These are phyloP conservation scores for Dioszegia aurantiaca DNA, from an alignment of 768 basidiomycete species.

Conservation along the genomic window DNA sequence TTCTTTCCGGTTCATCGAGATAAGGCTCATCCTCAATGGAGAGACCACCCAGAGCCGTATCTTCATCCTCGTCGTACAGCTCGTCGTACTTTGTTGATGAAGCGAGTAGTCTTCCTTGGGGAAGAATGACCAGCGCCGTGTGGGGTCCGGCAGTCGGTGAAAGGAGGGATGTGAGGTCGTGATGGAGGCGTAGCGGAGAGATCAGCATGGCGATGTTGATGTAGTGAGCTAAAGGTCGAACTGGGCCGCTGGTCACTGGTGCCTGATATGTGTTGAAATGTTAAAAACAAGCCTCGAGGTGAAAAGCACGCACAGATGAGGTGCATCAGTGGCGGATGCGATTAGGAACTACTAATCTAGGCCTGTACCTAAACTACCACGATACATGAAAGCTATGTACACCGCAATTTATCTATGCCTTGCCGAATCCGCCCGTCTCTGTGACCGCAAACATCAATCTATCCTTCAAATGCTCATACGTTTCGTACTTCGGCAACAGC, in stretches of 20 bases:
- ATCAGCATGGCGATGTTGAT: too few relatives aligned
- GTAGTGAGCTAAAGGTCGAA: too few relatives aligned
- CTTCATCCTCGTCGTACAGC: constrained; percentile 30
- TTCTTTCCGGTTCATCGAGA: constrained; percentile 38
- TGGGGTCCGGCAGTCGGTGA: constrained; percentile 20
- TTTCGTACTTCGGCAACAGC: constrained; percentile 80
- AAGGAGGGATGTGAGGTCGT: constrained; percentile 15
- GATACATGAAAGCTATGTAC: not conserved
- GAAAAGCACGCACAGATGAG: too few relatives aligned
- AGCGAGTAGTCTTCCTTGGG: constrained; percentile 35
- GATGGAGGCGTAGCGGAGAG: constrained; percentile 17
- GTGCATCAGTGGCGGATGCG: too few relatives aligned
- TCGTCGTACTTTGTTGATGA: constrained; percentile 22
- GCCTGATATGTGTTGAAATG: too few relatives aligned
- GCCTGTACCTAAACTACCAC: constrained; percentile 1
- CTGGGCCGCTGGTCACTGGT: too few relatives aligned
- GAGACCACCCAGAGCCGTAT: not conserved
- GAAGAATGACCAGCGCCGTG: constrained; percentile 37
- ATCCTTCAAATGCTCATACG: constrained; percentile 92
- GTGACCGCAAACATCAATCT: constrained; percentile 87
- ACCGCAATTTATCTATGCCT: constrained; percentile 55
- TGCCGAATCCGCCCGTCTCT: constrained; percentile 95
- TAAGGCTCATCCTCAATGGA: constrained; percentile 31
- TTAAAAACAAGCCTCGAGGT: too few relatives aligned
- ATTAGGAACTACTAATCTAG: too few relatives aligned